Conservation (phyloP, 345 rosid species). For the Camelina neglecta region DNA sequence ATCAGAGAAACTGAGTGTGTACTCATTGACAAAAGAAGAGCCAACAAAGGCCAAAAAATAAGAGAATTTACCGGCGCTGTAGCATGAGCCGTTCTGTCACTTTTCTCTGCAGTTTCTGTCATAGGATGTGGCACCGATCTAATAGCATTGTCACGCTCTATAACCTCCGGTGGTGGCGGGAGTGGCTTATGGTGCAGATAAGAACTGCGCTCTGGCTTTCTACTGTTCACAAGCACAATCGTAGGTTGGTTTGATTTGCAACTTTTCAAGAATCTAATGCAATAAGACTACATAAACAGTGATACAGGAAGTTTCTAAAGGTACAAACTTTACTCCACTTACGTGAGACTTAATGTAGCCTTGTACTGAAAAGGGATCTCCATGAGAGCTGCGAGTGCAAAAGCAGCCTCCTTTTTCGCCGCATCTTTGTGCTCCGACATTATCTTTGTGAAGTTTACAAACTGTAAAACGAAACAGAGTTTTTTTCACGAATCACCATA, state of each 20-base stretch:
- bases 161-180: conserved; percentile 77
- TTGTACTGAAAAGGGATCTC: conserved; percentile 90
- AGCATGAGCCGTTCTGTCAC: conserved; percentile 46
- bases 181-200: conserved; percentile 51
- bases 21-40: neutral
- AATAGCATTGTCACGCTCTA: conserved; percentile 63
- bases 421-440: conserved; percentile 70
- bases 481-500: neutral
- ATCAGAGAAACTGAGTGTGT: neutral
- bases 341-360: conserved; percentile 68
- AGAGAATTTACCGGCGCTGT: conserved; percentile 50
- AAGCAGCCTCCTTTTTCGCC: conserved; percentile 79
- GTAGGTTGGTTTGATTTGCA: conserved; percentile 16
- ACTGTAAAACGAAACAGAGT: conserved; percentile 49
- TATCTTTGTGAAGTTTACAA: conserved; percentile 87
- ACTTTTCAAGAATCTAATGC: conserved; percentile 21
- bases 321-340: conserved; percentile 45
- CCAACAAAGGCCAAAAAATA: neutral
- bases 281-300: neutral
- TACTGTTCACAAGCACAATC: conserved; percentile 49
- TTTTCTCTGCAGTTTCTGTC: conserved; percentile 44
- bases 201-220: conserved; percentile 40
- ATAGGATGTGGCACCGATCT: conserved; percentile 43
- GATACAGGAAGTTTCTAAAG: neutral
- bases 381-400: conserved; percentile 97